These are phyloP conservation scores for Podaxis rugospora DNA, from an alignment of 768 basidiomycete genomes.

Conservation along the genomic window DNA sequence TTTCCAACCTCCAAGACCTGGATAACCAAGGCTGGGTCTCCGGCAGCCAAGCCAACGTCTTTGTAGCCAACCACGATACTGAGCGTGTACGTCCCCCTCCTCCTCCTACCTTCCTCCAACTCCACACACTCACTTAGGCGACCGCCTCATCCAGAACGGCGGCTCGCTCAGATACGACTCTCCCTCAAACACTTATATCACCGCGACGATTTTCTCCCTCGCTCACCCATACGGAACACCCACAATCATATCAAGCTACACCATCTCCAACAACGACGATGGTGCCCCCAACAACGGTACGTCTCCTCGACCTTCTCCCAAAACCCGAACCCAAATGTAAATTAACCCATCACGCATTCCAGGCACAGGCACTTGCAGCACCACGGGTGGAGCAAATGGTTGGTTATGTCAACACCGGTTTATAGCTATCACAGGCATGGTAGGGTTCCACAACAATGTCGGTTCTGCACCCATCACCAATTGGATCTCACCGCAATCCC, in stretches of 20 bases:
- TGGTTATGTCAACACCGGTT: slow-evolving; percentile 69
- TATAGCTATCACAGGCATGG: slow-evolving; percentile 54
- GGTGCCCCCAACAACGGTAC: slow-evolving; percentile 59
- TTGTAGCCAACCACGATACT: slow-evolving; percentile 69
- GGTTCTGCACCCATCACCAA: slow-evolving; percentile 45
- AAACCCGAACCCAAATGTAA: neutral
- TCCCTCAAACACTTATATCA: slow-evolving; percentile 58
- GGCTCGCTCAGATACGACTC: slow-evolving; percentile 54
- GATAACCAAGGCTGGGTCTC: slow-evolving; percentile 56
- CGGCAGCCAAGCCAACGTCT: slow-evolving; percentile 51
- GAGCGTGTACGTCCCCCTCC: slow-evolving; percentile 38
- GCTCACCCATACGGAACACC: slow-evolving; percentile 68
- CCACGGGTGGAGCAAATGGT: slow-evolving; percentile 47
- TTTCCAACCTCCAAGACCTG: slow-evolving; percentile 47
- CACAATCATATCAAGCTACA: slow-evolving; percentile 57
- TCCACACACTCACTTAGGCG: neutral
- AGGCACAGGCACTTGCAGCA: slow-evolving; percentile 48
- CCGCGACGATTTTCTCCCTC: slow-evolving; percentile 59
- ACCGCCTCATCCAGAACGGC: slow-evolving; percentile 33
- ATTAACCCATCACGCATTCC: neutral
- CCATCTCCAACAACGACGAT: slow-evolving; percentile 43
- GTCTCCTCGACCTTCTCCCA: neutral
- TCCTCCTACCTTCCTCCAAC: neutral
- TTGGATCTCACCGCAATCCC: slow-evolving; percentile 53
- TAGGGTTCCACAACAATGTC: slow-evolving; percentile 59